Evolutionary conservation across 306 rosid species (phyloP).

Genomic region (Dicorynia guianensis): DNA sequence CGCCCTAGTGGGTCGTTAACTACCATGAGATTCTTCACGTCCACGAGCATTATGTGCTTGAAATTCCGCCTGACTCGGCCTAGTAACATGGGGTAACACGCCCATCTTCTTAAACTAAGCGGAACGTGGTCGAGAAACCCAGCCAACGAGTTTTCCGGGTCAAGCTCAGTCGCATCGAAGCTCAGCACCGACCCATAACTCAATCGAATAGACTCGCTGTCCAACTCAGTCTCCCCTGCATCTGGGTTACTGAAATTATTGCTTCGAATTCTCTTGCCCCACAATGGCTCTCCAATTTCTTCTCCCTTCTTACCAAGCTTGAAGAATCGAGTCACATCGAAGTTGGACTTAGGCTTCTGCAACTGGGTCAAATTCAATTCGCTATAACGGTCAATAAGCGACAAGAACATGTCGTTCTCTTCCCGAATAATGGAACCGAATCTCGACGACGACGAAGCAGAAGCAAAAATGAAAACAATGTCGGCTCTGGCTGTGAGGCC

Average conservation of each 20-base stretch:
- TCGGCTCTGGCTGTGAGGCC: conserved; percentile 66
- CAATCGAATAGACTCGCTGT: conserved; percentile 44
- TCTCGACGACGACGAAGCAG: conserved; percentile 21
- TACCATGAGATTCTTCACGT: conserved; percentile 52
- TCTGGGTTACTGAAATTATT: conserved; percentile 36
- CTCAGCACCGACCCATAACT: conserved; percentile 80
- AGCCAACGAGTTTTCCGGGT: conserved; percentile 74
- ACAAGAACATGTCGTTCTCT: conserved; percentile 57
- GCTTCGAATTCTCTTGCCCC: conserved; percentile 61
- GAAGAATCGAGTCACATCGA: conserved; percentile 54
- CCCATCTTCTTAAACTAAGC: conserved; percentile 70
- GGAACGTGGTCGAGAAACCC: conserved; percentile 68
- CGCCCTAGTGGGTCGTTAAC: conserved; percentile 61
- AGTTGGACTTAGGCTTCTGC: conserved; percentile 34
- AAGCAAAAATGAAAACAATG: conserved; percentile 55
- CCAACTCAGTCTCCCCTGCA: conserved; percentile 1
- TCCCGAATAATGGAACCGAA: conserved; percentile 49
- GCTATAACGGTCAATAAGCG: conserved; percentile 44
- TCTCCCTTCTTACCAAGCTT: conserved; percentile 40
- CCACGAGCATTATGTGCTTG: conserved; percentile 68
- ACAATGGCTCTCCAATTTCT: conserved; percentile 55
- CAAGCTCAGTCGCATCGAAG: conserved; percentile 68
- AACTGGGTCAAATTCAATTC: conserved; percentile 44
- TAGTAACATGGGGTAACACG: conserved; percentile 75
- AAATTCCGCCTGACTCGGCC: conserved; percentile 73